Percentiles rank a stretch among this genome's conserved stretches.
Evolutionary conservation across 352 stramenopile genomes (phyloP).

Genomic region (Globisporangium perplexum): DNA sequence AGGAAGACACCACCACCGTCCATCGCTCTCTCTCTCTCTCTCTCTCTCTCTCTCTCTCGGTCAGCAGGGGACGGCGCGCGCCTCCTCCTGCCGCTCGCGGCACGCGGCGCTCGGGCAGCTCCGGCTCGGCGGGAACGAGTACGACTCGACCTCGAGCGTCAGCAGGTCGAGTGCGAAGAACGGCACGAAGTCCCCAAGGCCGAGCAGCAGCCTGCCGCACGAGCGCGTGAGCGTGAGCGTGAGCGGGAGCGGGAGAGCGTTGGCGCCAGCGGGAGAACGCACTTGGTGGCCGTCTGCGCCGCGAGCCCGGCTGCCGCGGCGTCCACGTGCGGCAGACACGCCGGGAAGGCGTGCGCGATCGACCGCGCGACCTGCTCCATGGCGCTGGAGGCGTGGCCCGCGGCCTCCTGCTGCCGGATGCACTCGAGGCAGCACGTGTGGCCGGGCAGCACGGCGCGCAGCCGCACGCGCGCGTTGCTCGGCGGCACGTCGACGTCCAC

Average conservation of each 20-base stretch:
- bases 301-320: constrained; percentile 24
- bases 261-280: neutral
- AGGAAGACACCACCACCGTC: neutral
- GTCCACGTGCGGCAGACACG: constrained; percentile 30
- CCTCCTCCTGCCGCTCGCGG: constrained; percentile 26
- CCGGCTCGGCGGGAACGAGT: constrained; percentile 21
- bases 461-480: constrained; percentile 16
- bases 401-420: constrained; percentile 10
- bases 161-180: constrained; percentile 31
- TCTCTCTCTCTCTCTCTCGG: neutral
- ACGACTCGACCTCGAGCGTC: constrained; percentile 33
- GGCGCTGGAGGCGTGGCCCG: neutral
- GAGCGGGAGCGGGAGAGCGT: neutral
- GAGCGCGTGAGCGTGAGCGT: neutral
- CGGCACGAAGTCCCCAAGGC: constrained; percentile 31
- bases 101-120: constrained; percentile 21
- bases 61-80: constrained; percentile 6
- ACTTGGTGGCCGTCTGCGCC: constrained; percentile 31
- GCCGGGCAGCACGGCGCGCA: constrained; percentile 27
- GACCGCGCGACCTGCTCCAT: constrained; percentile 27
- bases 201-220: constrained; percentile 23
- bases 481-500: constrained; percentile 23
- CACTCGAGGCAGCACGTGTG: constrained; percentile 38
- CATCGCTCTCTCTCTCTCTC: neutral
- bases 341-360: constrained; percentile 29